phyloP scores from a whole-genome alignment of 2,329 filamentous ascomycete genomes.

The Plenodomus tracheiphilus region DNA sequence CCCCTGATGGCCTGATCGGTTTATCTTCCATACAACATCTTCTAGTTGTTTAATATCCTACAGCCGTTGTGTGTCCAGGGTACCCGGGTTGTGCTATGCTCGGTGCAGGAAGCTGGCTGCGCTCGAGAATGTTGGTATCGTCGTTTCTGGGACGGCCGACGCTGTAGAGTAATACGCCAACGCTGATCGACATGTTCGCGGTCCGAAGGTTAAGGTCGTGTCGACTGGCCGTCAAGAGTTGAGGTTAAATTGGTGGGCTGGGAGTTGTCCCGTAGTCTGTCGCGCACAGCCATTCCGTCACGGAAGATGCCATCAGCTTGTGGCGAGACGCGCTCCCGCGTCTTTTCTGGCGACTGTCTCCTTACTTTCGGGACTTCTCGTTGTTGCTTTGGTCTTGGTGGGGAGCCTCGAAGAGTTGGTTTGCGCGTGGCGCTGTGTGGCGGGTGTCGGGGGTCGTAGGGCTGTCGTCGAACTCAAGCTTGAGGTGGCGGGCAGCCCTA shows the following conservation, averaged over 20 bases:
- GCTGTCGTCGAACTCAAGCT: conserved; percentile 1
- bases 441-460: too few species aligned
- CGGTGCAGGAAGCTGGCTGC: background rate
- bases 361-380: background rate
- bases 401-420: background rate
- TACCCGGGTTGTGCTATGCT: too few species aligned
- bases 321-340: background rate
- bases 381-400: background rate
- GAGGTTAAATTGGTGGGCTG: background rate
- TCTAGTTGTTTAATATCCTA: background rate
- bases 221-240: background rate
- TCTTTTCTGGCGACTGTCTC: background rate
- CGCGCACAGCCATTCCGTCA: background rate
- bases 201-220: background rate
- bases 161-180: background rate
- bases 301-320: background rate
- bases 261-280: background rate
- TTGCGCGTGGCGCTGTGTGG: background rate
- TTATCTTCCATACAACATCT: background rate
- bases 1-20: background rate
- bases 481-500: background rate
- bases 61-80: background rate
- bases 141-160: background rate
- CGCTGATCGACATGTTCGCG: background rate
- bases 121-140: background rate